phyloP scores from a whole-genome alignment of 306 rosid genomes.

The Trifolium subterraneum region DNA sequence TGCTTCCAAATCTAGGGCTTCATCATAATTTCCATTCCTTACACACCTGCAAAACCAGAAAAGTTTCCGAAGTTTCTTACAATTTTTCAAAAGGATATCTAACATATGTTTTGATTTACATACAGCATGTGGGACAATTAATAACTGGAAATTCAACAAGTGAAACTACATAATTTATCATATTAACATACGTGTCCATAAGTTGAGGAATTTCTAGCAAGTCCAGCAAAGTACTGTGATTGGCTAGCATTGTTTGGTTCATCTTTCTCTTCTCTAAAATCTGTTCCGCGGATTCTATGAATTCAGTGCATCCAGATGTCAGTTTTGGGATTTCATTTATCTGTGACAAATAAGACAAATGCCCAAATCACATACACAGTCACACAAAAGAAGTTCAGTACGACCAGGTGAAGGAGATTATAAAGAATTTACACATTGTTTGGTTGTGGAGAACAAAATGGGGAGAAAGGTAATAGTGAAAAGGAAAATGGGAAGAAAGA shows the following conservation, averaged over 20 bases:
- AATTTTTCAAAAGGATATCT: constrained; percentile 24
- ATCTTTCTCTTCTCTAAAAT: constrained; percentile 94
- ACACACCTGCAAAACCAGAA: constrained; percentile 72
- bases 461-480: not conserved
- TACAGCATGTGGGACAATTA: constrained; percentile 10
- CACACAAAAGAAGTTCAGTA: not conserved
- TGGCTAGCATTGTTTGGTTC: constrained; percentile 93
- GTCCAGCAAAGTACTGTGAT: constrained; percentile 96
- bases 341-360: constrained; percentile 52
- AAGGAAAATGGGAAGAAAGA: constrained; percentile 12
- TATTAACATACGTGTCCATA: constrained; percentile 80
- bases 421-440: not conserved
- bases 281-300: constrained; percentile 83
- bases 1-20: constrained; percentile 97
- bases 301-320: constrained; percentile 91
- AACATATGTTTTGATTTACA: not conserved
- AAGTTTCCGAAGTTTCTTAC: constrained; percentile 33
- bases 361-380: constrained; percentile 29
- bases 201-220: constrained; percentile 98
- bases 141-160: constrained; percentile 11
- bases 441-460: constrained; percentile 19
- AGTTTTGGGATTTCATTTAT: constrained; percentile 81
- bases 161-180: constrained; percentile 1
- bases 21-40: constrained; percentile 95
- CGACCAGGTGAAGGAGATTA: constrained; percentile 3